phyloP scores from a whole-genome alignment of 495 filamentous ascomycete genomes.

The Penicillium coffeae region DNA sequence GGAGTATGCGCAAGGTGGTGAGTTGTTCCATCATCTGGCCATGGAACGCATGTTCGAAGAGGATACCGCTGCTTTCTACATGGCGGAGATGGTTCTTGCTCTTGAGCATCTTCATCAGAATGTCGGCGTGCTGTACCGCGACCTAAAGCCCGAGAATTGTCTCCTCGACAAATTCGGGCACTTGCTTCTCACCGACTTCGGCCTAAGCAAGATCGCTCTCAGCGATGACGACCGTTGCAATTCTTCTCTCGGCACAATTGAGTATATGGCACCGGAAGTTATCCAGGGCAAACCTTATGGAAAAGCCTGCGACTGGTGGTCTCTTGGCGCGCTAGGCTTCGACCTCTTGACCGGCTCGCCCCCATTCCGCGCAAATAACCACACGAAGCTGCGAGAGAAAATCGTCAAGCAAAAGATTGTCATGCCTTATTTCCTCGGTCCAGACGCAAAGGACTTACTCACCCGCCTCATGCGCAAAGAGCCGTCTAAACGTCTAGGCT shows the following conservation, averaged over 20 bases:
- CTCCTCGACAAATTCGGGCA: slow-evolving; percentile 89
- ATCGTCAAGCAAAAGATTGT: slow-evolving; percentile 86
- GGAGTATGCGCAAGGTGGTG: slow-evolving; percentile 96
- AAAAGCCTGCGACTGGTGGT: slow-evolving; percentile 97
- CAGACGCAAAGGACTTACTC: slow-evolving; percentile 90
- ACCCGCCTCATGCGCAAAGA: slow-evolving; percentile 87
- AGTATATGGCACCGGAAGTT: slow-evolving; percentile 98
- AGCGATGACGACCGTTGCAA: slow-evolving; percentile 75
- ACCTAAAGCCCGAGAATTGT: slow-evolving; percentile 97
- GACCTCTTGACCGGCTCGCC: slow-evolving; percentile 88
- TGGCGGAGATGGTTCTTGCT: slow-evolving; percentile 94
- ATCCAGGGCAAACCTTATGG: slow-evolving; percentile 78
- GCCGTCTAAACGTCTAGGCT: slow-evolving; percentile 79
- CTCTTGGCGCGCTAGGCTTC: slow-evolving; percentile 84
- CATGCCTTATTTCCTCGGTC: slow-evolving; percentile 80
- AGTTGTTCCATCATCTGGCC: slow-evolving; percentile 85
- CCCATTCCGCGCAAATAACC: slow-evolving; percentile 85
- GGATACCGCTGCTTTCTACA: slow-evolving; percentile 87
- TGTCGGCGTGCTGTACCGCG: slow-evolving; percentile 91
- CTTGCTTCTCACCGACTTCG: slow-evolving; percentile 93
- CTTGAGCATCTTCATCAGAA: slow-evolving; percentile 87
- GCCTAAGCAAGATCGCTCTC: slow-evolving; percentile 90
- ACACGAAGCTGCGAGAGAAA: slow-evolving; percentile 87
- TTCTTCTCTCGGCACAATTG: slow-evolving; percentile 82
- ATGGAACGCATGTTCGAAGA: slow-evolving; percentile 91